Base-by-base conservation (phyloP, 2,329 filamentous ascomycete species). In the Zymoseptoria pseudotritici region DNA sequence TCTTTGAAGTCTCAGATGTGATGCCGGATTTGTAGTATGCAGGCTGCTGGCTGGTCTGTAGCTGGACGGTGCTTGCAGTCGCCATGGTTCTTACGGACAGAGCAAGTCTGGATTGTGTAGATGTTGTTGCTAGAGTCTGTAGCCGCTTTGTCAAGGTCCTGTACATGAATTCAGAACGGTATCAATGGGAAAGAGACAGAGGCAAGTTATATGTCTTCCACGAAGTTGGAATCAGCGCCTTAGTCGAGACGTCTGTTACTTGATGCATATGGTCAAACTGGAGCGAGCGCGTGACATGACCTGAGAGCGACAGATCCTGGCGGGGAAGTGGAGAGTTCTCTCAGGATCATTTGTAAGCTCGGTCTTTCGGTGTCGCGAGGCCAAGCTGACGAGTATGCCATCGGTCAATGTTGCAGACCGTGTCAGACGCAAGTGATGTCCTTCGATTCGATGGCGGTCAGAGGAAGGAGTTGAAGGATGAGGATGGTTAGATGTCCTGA, bases 1-100 rank as follows among this genome's bases (percentile, higher is more conserved):
- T 86, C 49, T 78, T 75, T 0, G 90, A 88, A 0, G 86, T 81
- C 36, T 85, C 84, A 2, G 82, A 74, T 2, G 77, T 82, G 50
- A 79, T 74, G 75, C 62, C 77, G 62, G 71, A 69, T 2, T 76
- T 70, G 61, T 75, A 78, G 65, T 79, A 83, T 20, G 79, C 72
- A 0, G 81, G 80, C 11, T 75, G 62, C 58, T 80, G 74, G 10
- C 67, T 66, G 2, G 74, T 69, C 0, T 76, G 72, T 10, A 86
- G 71, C 26, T 80, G 72, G 29, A 83, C 71, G 13, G 71, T 74
- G 11, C 72, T 76, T 58, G 79, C 74, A 6, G 79, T 80, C 3
- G 80, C 79, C 79, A 82, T 82, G n/a, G 57, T 71, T 62, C 64
- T 57, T 50, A n/a, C 13, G 31, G 49, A 46, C 0, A n/a, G 36